Evolutionary conservation across 805 yeast genomes (phyloP).

Genomic region (Spathaspora sp.): DNA sequence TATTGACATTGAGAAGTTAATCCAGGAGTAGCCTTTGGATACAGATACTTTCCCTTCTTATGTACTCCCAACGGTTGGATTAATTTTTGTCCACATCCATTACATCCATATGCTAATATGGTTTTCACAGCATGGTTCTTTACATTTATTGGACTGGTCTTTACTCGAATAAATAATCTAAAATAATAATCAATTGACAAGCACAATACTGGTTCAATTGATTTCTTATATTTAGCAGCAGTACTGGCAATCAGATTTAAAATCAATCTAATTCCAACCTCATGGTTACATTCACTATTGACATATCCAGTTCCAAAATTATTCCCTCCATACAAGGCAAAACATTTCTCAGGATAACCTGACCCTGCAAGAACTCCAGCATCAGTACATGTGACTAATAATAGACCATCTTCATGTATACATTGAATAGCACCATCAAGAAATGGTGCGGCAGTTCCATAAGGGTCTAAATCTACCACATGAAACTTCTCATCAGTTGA

Average conservation of each 20-base stretch:
- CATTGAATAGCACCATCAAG: constrained; percentile 86
- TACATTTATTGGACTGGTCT: constrained; percentile 74
- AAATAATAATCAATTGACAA: constrained; percentile 92
- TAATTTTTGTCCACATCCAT: constrained; percentile 76
- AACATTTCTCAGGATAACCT: constrained; percentile 96
- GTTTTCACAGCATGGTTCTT: constrained; percentile 75
- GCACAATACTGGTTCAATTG: constrained; percentile 82
- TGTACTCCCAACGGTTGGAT: constrained; percentile 72
- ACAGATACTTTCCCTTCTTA: constrained; percentile 51
- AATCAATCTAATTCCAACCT: constrained; percentile 85
- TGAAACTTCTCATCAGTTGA: constrained; percentile 57
- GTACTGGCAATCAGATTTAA: constrained; percentile 69
- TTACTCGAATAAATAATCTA: constrained; percentile 76
- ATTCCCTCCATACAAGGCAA: constrained; percentile 90
- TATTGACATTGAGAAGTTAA: constrained; percentile 62
- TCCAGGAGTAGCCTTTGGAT: constrained; percentile 45
- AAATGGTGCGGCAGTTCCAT: constrained; percentile 96
- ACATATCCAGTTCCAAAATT: constrained; percentile 60
- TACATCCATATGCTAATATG: constrained; percentile 77
- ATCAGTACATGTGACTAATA: constrained; percentile 94
- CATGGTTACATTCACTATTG: constrained; percentile 77
- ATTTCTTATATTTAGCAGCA: constrained; percentile 86
- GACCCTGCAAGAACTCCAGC: constrained; percentile 93
- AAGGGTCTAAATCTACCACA: constrained; percentile 92
- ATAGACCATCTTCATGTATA: constrained; percentile 77